Conservation (phyloP, 225 moss, liverwort and hornwort genomes). For the Sphagnum contortum region DNA sequence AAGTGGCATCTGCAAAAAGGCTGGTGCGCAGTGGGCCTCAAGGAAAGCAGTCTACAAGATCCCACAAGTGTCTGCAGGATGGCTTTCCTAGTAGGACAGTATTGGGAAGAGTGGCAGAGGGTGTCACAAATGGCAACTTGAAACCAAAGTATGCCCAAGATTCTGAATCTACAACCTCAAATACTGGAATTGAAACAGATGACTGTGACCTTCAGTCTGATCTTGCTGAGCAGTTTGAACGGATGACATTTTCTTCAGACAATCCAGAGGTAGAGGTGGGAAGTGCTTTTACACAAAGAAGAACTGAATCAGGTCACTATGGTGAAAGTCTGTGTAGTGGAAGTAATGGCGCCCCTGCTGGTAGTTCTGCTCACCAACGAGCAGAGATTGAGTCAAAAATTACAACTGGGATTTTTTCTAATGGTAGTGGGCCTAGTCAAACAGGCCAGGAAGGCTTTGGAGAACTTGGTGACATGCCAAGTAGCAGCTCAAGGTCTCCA, state of each 20-base stretch:
- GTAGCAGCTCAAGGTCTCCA: slow-evolving; percentile 15
- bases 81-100: too few relatives aligned
- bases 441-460: slow-evolving; percentile 13
- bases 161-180: slow-evolving; percentile 14
- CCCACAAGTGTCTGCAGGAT: slow-evolving; percentile 2
- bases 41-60: slow-evolving; percentile 12
- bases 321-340: neutral
- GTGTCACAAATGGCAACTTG: too few relatives aligned
- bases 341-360: slow-evolving; percentile 1
- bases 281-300: slow-evolving; percentile 1
- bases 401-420: neutral
- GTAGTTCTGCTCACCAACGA: neutral
- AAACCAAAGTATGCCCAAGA: slow-evolving; percentile 10
- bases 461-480: slow-evolving; percentile 22
- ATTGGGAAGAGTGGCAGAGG: too few relatives aligned
- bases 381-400: too few relatives aligned
- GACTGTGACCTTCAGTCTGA: slow-evolving; percentile 15
- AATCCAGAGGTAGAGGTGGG: slow-evolving; percentile 3
- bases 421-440: slow-evolving; percentile 14
- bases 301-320: too few relatives aligned
- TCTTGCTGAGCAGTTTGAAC: slow-evolving; percentile 35
- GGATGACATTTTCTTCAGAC: slow-evolving; percentile 24
- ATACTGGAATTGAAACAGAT: slow-evolving; percentile 15
- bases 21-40: slow-evolving; percentile 4
- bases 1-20: slow-evolving; percentile 34